phyloP scores from a whole-genome alignment of 345 rosid species.

The Citrus cavaleriei region DNA sequence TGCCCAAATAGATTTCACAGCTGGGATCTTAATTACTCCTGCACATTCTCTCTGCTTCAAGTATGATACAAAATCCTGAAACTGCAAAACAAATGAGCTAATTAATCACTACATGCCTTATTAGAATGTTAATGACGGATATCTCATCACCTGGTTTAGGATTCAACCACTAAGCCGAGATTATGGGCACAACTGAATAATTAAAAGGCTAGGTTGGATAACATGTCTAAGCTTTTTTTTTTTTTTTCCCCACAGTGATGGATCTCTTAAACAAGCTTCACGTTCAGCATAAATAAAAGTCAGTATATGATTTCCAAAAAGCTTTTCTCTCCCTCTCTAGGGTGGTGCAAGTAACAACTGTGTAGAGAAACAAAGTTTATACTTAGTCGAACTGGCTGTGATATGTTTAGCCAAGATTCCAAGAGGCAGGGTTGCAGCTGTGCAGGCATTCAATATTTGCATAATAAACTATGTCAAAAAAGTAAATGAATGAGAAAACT shows the following conservation, averaged over 20 bases:
- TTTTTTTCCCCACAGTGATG: not conserved
- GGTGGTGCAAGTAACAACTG: too few relatives aligned
- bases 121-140: not conserved
- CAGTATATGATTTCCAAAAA: not conserved
- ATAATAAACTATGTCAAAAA: not conserved
- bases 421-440: not conserved
- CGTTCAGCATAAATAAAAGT: not conserved
- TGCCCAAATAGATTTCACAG: constrained; percentile 70
- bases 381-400: too few relatives aligned
- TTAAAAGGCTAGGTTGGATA: not conserved
- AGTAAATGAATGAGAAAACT: constrained; percentile 22
- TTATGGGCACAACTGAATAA: not conserved
- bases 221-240: not conserved
- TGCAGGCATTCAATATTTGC: not conserved
- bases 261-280: not conserved
- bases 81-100: constrained; percentile 39
- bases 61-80: constrained; percentile 87
- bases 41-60: constrained; percentile 96
- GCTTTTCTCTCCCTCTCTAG: too few relatives aligned
- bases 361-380: not conserved
- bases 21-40: constrained; percentile 92
- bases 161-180: not conserved
- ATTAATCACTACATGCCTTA: not conserved
- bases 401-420: not conserved
- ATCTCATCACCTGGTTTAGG: not conserved